Base-by-base conservation (phyloP, 2,329 filamentous ascomycete species). In the Sclerotinia minor region DNA sequence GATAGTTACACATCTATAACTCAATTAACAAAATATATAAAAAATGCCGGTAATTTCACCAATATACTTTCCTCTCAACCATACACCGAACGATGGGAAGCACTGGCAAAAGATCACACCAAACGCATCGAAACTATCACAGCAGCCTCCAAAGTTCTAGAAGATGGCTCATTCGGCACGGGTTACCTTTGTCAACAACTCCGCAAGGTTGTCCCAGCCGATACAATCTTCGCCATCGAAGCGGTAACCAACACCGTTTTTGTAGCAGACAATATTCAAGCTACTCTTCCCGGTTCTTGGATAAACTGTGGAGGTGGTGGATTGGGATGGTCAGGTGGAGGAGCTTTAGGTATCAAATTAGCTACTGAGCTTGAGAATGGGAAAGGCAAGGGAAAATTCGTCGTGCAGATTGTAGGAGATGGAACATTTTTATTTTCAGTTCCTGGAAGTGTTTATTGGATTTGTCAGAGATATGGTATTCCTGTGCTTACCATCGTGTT, bases 221-320 rank as follows among this genome's bases (percentile, higher is more conserved):
- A 90, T 72, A 91, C 91, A 0, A 90, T 94, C 69, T 94, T 86
- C 80, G 89, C 87, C 3, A 81, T 95, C 54, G 92, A 95, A 78
- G 88, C 92, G 0, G 92, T 95, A 0, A 95, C 92, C 0, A 87
- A 91, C 68, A 87, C 88, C 0, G 78, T 78, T 0, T 84, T 87
- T 38, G 87, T 93, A 0, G 83, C 86, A 35, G 90, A 95, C 72
- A 90, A 93, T 71, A 79, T 95, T 9, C 87, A 88, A 73, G 84
- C 87, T 2, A 87, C 83, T 0, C 75, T 87, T 0, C 91, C 91
- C 0, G 90, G 90, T 0, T 87, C 86, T 0, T 93, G 89, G 89
- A 87, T 94, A 74, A 94, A 93, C 77, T 94, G 91, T 75, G 91
- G 91, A 1, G 91, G 89, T 0, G 91, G 90, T 19, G 92, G 92